Base-by-base conservation (phyloP, 176 grass and related monocot species). In the Oryza brachyantha region DNA sequence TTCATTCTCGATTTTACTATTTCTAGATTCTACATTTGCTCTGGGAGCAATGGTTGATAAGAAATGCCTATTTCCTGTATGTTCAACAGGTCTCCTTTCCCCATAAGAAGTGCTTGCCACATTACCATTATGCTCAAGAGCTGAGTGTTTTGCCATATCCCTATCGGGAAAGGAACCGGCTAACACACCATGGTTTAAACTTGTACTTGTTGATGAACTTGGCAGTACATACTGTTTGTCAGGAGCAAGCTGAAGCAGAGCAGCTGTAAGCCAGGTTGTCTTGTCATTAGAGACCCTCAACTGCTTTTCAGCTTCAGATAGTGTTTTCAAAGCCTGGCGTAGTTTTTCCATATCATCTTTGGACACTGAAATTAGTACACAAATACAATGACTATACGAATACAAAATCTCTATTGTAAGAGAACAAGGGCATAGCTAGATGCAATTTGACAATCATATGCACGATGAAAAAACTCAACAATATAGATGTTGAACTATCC, bases 181-280 rank as follows among this genome's bases (percentile, higher is more conserved):
- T 50, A 74, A 52, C 59, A 72, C 74, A 78, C 71, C 86, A 24
- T 84, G 37, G 50, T 84, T 91, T 17, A 86, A 68, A 81, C 83
- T 94, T 22, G 79, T 71, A 29, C 84, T 90, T 43, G 71, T 83
- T 66, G 91, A 91, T 78, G 92, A 91, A 84, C 73, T 82, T 66
- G 86, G 88, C 45, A 91, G 73, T 57, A 86, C 38, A 84, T 91
- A 94, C 50, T 91, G 88, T 83, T 89, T 87, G 61, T 94, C 92
- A 70, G 92, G 92, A 84, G 88, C 92, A 88, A 93, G 91, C 85
- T 90, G 91, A 88, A 93, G 87, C 39, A 93, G 79, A 83, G 88
- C 91, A 88, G 91, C 91, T 3, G 91, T 90, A 76, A 93, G 85
- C 88, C 91, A 93, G 43, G 91, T 90, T 82, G 82, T 52, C 73